A percentile compares a stretch with the other conserved stretches of the same genome.
Evolutionary conservation across 192 early-diverging fungal species (phyloP).

Genomic region (Gamsiella multidivaricata): DNA sequence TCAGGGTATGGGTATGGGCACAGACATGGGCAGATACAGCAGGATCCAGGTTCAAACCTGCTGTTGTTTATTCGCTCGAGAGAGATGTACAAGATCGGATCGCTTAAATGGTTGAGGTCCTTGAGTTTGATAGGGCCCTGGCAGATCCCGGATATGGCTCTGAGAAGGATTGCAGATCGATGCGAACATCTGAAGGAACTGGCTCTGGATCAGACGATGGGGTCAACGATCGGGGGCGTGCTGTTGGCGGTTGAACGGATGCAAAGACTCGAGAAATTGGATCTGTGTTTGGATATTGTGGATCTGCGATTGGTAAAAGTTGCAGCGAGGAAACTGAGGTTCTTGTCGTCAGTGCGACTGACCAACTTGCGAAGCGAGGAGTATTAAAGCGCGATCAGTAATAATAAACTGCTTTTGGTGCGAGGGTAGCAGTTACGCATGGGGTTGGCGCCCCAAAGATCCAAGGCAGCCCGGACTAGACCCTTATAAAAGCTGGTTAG

Average conservation of each 20-base stretch:
- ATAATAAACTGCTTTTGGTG: no score
- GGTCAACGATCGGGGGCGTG: conserved; percentile 24
- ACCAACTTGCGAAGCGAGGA: conserved; percentile 16
- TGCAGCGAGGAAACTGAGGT: conserved; percentile 6
- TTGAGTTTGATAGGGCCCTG: conserved; percentile 18
- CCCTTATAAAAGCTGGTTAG: no score
- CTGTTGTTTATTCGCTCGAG: conserved; percentile 17
- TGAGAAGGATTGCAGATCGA: conserved; percentile 27
- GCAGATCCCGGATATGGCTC: conserved; percentile 20
- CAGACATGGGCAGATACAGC: no score
- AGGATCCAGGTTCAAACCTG: conserved; percentile 23
- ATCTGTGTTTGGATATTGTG: conserved; percentile 20
- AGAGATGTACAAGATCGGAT: conserved; percentile 23
- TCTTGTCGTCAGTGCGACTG: conserved; percentile 2
- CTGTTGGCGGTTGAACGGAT: conserved; percentile 42
- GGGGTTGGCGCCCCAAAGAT: no score
- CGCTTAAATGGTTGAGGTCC: not conserved
- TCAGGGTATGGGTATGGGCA: not conserved
- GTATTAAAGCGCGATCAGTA: no score
- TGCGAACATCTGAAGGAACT: conserved; percentile 22
- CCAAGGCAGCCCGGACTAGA: no score
- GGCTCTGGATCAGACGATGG: conserved; percentile 24
- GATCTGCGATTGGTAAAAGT: conserved; percentile 34
- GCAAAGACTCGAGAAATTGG: conserved; percentile 12
- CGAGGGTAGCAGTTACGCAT: no score